Percentiles rank a stretch among this genome's conserved stretches.
Conservation (phyloP, 78 protist genomes). For the Dictyostelium brefeldianum region DNA sequence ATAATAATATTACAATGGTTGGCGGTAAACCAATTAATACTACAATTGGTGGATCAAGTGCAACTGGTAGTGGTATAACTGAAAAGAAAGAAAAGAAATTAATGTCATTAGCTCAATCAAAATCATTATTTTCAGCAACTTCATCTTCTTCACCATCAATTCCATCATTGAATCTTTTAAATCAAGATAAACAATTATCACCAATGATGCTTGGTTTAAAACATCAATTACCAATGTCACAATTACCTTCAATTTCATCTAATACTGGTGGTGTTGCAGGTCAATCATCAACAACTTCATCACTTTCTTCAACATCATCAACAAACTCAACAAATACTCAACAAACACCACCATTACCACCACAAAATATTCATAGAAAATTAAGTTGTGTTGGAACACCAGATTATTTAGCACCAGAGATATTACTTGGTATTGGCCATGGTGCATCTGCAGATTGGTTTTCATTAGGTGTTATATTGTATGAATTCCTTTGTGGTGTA, state of each 20-base stretch:
- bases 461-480: conserved; percentile 80
- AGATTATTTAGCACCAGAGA: conserved; percentile 98
- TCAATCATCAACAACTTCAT: not conserved
- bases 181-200: not conserved
- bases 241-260: not conserved
- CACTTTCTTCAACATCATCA: not conserved
- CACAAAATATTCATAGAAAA: conserved; percentile 59
- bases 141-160: conserved; percentile 48
- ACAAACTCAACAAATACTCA: not conserved
- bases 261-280: no score
- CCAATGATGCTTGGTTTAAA: not conserved
- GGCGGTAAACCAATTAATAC: not conserved
- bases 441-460: conserved; percentile 87
- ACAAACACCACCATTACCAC: conserved; percentile 31
- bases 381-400: conserved; percentile 96
- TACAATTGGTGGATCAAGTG: not conserved
- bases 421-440: conserved; percentile 89
- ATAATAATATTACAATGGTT: not conserved
- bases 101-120: conserved; percentile 30
- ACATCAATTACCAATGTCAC: not conserved
- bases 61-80: not conserved
- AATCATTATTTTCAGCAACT: conserved; percentile 23
- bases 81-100: conserved; percentile 42
- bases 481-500: conserved; percentile 74
- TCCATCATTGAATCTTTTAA: conserved; percentile 18